These are phyloP conservation scores for Heritiera fomes DNA, from an alignment of 345 rosid genomes.

Conservation along the genomic window DNA sequence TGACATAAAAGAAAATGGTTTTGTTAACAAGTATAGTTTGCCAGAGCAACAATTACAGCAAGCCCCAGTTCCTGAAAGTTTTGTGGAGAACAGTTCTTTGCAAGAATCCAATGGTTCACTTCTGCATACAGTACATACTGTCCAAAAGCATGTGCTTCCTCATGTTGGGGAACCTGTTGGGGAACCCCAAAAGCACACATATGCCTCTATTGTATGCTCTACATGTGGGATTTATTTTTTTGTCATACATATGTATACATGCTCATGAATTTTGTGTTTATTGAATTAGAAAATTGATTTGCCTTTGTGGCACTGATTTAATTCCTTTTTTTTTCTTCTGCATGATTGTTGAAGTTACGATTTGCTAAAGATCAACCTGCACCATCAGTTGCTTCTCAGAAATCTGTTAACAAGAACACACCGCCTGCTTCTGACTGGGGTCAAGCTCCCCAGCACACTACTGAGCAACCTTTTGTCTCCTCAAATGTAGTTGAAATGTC, in stretches of 20 bases:
- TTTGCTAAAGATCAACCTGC: conserved; percentile 56
- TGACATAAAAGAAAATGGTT: conserved; percentile 49
- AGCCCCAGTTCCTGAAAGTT: conserved; percentile 33
- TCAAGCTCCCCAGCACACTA: conserved; percentile 35
- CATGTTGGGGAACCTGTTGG: conserved; percentile 49
- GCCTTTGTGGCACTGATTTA: background rate
- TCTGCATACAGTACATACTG: conserved; percentile 29
- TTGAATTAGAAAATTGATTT: conserved; percentile 6
- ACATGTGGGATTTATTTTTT: conserved; percentile 1
- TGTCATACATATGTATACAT: background rate
- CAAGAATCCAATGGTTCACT: conserved; percentile 45
- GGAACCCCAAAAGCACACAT: conserved; percentile 64
- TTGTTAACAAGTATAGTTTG: conserved; percentile 41
- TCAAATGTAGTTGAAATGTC: conserved; percentile 40
- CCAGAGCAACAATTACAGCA: conserved; percentile 48
- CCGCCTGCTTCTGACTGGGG: conserved; percentile 47
- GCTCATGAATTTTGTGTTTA: background rate
- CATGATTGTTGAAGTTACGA: conserved; percentile 38
- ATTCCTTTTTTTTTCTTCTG: conserved; percentile 6
- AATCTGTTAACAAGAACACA: conserved; percentile 37
- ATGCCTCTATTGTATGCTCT: conserved; percentile 71
- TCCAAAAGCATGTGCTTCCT: conserved; percentile 38
- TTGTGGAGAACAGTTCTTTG: conserved; percentile 33
- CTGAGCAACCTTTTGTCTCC: conserved; percentile 33
- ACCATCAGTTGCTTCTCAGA: conserved; percentile 37